Percentiles rank a stretch among this genome's conserved stretches.
Conservation (phyloP, 2,329 filamentous ascomycete species). For the Claviceps sp. region DNA sequence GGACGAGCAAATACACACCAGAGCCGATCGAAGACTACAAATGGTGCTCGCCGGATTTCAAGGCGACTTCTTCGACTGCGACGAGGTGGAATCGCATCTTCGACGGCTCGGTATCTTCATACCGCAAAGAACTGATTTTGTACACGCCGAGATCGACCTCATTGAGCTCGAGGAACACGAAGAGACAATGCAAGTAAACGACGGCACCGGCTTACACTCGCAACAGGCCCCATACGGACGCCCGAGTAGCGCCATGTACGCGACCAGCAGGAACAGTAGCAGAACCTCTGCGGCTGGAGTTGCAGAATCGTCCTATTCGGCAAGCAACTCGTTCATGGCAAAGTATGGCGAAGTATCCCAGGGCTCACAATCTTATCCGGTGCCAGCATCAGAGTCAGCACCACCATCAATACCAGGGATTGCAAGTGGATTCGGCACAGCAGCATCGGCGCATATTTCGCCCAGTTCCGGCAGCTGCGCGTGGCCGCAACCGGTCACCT, state of each 20-base stretch:
- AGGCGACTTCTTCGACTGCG: constrained; percentile 63
- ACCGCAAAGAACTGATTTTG: constrained; percentile 44
- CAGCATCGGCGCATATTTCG: neutral
- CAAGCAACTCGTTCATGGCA: neutral
- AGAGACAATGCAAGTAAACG: neutral
- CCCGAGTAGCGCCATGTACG: constrained; percentile 1
- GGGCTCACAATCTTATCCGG: neutral
- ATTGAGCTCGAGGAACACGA: constrained; percentile 20
- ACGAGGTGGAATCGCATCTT: constrained; percentile 66
- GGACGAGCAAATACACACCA: constrained; percentile 27
- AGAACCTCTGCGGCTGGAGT: neutral
- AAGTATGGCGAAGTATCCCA: neutral
- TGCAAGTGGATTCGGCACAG: neutral
- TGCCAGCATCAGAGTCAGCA: neutral
- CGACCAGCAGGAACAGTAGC: constrained; percentile 3
- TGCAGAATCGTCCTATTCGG: neutral
- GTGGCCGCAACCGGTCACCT: constrained; percentile 8
- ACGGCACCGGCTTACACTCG: neutral
- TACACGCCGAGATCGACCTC: constrained; percentile 42
- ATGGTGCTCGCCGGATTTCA: constrained; percentile 49
- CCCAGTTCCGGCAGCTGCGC: neutral
- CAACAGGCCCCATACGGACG: neutral
- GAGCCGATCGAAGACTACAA: constrained; percentile 25
- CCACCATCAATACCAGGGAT: neutral
- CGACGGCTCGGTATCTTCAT: constrained; percentile 49